These are phyloP conservation scores for Ceratocystis destructans DNA, from an alignment of 2,329 filamentous ascomycete genomes.

Conservation along the genomic window DNA sequence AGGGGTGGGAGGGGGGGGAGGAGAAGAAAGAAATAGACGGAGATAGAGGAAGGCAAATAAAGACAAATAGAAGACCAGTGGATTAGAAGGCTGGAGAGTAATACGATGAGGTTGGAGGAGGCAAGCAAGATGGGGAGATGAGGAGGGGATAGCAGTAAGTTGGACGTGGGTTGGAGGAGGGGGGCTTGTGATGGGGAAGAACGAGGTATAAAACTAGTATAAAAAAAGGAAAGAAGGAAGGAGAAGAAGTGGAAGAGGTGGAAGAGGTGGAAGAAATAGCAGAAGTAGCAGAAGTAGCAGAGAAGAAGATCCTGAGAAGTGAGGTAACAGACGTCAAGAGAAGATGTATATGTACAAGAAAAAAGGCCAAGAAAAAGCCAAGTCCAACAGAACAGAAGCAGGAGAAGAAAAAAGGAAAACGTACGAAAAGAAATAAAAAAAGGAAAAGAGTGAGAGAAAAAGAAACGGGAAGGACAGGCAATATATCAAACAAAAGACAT, in stretches of 20 bases:
- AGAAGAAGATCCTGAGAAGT: not conserved
- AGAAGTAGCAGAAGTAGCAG: not conserved
- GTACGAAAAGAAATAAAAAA: not conserved
- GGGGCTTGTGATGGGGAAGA: not conserved
- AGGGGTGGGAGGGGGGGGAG: not conserved
- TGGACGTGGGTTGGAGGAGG: not conserved
- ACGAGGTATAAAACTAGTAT: not conserved
- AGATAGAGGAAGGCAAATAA: not conserved
- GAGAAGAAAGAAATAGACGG: not conserved
- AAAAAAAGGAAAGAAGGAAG: not conserved
- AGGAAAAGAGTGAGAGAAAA: not conserved
- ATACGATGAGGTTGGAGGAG: conserved; percentile 1
- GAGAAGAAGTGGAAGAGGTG: not conserved
- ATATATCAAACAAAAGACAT: conserved; percentile 1
- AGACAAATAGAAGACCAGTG: too few species aligned
- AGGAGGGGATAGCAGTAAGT: not conserved
- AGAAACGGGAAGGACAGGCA: not conserved
- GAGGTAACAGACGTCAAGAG: not conserved
- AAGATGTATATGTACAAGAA: conserved; percentile 1
- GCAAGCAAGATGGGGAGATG: not conserved
- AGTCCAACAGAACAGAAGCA: not conserved
- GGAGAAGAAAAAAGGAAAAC: not conserved
- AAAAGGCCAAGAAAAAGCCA: not conserved
- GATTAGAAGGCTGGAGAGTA: not conserved
- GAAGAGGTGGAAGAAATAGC: too few species aligned